Evolutionary conservation across 805 yeast species (phyloP).

Genomic region (Lachancea nothofagi): DNA sequence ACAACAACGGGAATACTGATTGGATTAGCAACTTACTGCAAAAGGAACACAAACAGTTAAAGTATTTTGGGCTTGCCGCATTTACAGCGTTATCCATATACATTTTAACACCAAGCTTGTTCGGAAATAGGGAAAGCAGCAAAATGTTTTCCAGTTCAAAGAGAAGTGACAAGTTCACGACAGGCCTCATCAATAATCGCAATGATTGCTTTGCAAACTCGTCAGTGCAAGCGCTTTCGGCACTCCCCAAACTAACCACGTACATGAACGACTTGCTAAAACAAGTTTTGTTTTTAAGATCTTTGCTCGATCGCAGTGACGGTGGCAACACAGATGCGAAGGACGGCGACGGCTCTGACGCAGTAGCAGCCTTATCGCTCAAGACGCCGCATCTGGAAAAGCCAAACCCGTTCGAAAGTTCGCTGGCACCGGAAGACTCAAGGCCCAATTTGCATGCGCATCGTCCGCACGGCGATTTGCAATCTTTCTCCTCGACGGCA

Average conservation of each 20-base stretch:
- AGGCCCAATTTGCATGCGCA: constrained; percentile 4
- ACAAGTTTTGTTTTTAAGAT: constrained; percentile 15
- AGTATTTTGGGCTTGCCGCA: constrained; percentile 10
- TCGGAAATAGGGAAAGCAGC: constrained; percentile 10
- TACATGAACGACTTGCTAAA: constrained; percentile 43
- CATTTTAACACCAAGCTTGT: constrained; percentile 17
- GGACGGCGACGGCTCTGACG: neutral
- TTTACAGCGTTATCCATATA: constrained; percentile 18
- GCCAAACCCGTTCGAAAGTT: constrained; percentile 1
- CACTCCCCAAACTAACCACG: constrained; percentile 52
- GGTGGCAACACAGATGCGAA: neutral
- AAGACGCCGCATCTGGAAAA: neutral
- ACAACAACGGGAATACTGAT: constrained; percentile 17
- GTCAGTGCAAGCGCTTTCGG: constrained; percentile 70
- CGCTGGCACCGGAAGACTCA: constrained; percentile 1
- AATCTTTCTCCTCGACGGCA: constrained; percentile 14
- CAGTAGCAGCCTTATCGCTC: neutral
- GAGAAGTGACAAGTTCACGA: constrained; percentile 68
- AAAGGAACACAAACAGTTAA: constrained; percentile 14
- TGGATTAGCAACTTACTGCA: constrained; percentile 16
- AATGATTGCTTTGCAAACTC: constrained; percentile 94
- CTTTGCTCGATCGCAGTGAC: constrained; percentile 8
- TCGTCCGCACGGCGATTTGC: constrained; percentile 7
- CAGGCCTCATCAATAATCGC: constrained; percentile 75
- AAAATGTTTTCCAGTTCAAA: constrained; percentile 28